These are phyloP conservation scores for Solanum medicagineum DNA, from an alignment of 257 asterid species.

Conservation along the genomic window DNA sequence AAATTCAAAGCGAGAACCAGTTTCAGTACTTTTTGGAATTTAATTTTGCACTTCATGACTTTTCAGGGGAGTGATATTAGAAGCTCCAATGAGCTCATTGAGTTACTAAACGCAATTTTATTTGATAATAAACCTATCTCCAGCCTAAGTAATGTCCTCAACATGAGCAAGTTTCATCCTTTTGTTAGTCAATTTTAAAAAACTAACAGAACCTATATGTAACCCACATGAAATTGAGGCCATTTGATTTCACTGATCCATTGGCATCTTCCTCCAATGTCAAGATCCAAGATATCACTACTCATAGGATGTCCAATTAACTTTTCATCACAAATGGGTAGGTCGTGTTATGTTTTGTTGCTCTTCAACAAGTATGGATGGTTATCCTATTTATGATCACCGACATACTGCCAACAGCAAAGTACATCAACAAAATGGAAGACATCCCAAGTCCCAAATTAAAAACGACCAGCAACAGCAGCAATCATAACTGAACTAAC, in stretches of 20 bases:
- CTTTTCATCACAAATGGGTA: neutral
- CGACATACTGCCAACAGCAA: neutral
- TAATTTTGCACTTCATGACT: neutral
- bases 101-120: neutral
- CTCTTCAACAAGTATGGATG: neutral
- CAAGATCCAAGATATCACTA: neutral
- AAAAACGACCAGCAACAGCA: neutral
- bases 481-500: neutral
- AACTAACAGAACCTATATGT: neutral
- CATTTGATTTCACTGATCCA: neutral
- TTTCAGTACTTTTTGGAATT: neutral
- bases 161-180: neutral
- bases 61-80: neutral
- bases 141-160: neutral
- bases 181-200: neutral
- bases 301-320: neutral
- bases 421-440: neutral
- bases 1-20: neutral
- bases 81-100: neutral
- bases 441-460: neutral
- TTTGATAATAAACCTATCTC: neutral
- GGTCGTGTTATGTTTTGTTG: neutral
- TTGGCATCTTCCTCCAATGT: neutral
- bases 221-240: neutral
- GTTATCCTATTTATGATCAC: neutral